Evolutionary conservation across 176 grass and related monocot genomes (phyloP), one percentile per base, ranked within the genome.

Genomic region (Eragrostis nindensis): DNA sequence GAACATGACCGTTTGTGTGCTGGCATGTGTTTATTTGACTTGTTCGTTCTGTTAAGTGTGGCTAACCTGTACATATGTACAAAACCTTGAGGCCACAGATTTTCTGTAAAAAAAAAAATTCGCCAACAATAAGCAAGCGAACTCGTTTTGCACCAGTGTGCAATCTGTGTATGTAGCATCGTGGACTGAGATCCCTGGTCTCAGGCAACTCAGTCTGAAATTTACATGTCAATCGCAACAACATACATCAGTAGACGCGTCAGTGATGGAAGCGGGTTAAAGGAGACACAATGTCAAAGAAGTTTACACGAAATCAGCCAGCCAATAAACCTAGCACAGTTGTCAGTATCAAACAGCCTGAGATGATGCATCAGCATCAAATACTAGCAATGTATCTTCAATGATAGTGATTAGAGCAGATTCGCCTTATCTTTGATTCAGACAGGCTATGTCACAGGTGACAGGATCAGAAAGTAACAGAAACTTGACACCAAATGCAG

Each of bases 391-490:
- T 56, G 66, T 73, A 73, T 73, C 83, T 72, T 41, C 60, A 48
- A 27, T 1, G 9, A 27, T 22, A 59, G 70, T 19, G 40, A 29
- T 10, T 15, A 12, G 24, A 80, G 46, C 8, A 65, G 36, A 71
- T 65, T 55, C 22, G 65, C 50, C 15, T n/a, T 40, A 75, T 73
- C 63, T 60, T 68, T 61, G 60, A 86, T 67, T 27, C 13, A 68
- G 15, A 55, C 8, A 55, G 19, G 53, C 19, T 8, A 53, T 55
- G 6, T 18, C 41, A 22, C 19, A 52, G 21, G 16, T n/a, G 38
- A 10, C 66, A 26, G 39, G 11, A 73, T 73, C 77, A 45, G 27
- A 62, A 22, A 62, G 60, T n/a, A 78, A 80, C 65, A 62, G 77
- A 80, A 78, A 66, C 21, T 4, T 2, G 49, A 80, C 70, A 25